Evolutionary conservation across 345 rosid genomes (phyloP), one percentile per base, ranked within the genome.

Genomic region (Brassica napus): DNA sequence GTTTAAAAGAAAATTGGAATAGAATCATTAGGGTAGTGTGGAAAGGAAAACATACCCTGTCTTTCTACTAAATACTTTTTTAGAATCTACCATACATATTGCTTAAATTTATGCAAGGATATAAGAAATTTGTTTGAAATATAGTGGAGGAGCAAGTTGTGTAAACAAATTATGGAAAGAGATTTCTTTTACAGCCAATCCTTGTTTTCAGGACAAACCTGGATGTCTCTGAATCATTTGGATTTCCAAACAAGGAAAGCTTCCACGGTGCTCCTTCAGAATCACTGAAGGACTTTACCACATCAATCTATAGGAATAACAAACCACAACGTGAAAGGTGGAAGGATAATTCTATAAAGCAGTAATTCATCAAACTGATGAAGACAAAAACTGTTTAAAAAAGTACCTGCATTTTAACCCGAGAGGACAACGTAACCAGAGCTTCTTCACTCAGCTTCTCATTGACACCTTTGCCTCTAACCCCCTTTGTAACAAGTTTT

Each of bases 181-280:
- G 42, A 16, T 5, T 16, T 71, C 4, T 55, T 37, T 30, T 8
- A 72, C 16, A 66, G 8, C 26, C 68, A 4, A 79, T 59, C 21
- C n/a, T 42, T 44, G 52, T 64, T 34, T 35, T 57, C 9, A 65
- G 28, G 69, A 79, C 85, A 75, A 76, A 94, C 98, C 98, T 92
- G 89, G 88, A 89, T 79, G 98, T 94, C 77, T 94, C 98, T 31
- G 85, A 76, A 77, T 94, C 98, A 84, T 86, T 94, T 81, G 98
- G 98, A 84, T 94, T 94, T 81, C 98, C 98, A 83, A 94, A 94
- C 68, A 91, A 92, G 52, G 98, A 94, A 83, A 80, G 92, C 83
- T 86, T 91, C 98, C 98, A 92, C 78, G 90, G 98, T 35, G 88
- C 90, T 63, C 93, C 89, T 72, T 92, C 97, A 1, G 92, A 83